phyloP scores from a whole-genome alignment of 176 grass and related monocot species.

The sorghum (Sorghum bicolor) region Sorghum_bicolor_NCBIv3 NC_012875.2:1807501-1808000 shows the following conservation, averaged over 20 bases:
- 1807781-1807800: not conserved
- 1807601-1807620: not conserved
- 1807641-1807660: not conserved
- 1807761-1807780: not conserved
- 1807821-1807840: not conserved
- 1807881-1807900: not conserved
- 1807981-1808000: not conserved
- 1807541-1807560: not conserved
- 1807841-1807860: not conserved
- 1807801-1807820: not conserved
- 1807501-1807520: not conserved
- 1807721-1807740: not conserved
- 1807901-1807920: not conserved
- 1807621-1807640: not conserved
- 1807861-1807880: not conserved
- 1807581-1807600: conserved; percentile 1
- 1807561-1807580: conserved; percentile 23
- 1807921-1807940: not conserved
- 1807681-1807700: not conserved
- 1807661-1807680: not conserved
- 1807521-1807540: not conserved
- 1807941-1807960: not conserved
- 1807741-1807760: not conserved
- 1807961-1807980: not conserved
- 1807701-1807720: not conserved